Conservation (phyloP, 331 rosid genomes). For the Pyracantha coccinea region DNA sequence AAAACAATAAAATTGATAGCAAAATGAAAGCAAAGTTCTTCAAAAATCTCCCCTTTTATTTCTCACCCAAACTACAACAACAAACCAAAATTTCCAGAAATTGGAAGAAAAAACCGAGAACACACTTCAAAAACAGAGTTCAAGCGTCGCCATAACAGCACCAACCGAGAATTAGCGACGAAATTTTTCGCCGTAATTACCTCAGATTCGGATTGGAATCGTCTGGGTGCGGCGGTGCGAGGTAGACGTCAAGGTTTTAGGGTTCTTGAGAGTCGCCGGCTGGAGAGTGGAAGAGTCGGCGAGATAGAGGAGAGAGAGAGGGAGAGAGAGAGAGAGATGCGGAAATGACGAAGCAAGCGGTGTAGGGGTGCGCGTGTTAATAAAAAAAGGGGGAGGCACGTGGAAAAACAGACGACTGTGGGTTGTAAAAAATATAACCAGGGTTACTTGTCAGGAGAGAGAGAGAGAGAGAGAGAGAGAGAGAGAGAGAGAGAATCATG, state of each 20-base stretch:
- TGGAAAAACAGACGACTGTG: not conserved
- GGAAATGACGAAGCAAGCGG: slow-evolving; percentile 9
- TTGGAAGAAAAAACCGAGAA: not conserved
- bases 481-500: not conserved
- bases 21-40: not conserved
- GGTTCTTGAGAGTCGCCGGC: slow-evolving; percentile 9
- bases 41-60: not conserved
- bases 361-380: slow-evolving; percentile 9
- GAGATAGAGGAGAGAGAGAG: not conserved
- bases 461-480: not conserved
- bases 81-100: not conserved
- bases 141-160: not conserved
- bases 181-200: not conserved
- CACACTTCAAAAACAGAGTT: slow-evolving; percentile 1
- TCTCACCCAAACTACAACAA: not conserved
- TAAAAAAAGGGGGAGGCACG: not conserved
- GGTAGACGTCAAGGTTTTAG: slow-evolving; percentile 6
- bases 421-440: not conserved
- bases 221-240: not conserved
- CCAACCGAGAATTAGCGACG: not conserved
- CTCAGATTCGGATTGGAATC: not conserved
- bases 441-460: slow-evolving; percentile 5
- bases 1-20: not conserved
- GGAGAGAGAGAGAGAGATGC: slow-evolving; percentile 10
- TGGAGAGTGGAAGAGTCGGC: slow-evolving; percentile 13